These are phyloP conservation scores for Lasiosphaeria ovina DNA, from an alignment of 495 filamentous ascomycete species.

Conservation along the genomic window DNA sequence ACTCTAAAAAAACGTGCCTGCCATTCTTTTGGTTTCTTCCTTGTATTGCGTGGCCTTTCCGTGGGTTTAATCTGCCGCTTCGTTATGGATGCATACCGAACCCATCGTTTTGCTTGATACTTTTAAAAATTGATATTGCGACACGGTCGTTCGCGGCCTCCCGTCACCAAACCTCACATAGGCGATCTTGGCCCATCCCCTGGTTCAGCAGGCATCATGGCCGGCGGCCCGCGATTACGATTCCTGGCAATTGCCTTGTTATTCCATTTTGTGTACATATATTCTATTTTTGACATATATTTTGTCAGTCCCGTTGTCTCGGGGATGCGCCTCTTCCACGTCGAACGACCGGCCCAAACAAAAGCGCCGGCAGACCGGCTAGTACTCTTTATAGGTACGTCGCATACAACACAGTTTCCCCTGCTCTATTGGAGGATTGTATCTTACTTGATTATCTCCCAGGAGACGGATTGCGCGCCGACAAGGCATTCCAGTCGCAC, in stretches of 20 bases:
- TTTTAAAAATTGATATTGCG: background rate
- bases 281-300: conserved; percentile 98
- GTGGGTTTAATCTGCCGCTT: background rate
- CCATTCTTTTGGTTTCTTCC: conserved; percentile 4
- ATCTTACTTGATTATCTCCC: conserved; percentile 8
- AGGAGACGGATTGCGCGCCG: conserved; percentile 93
- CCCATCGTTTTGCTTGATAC: conserved; percentile 8
- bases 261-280: conserved; percentile 93
- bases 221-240: conserved; percentile 75
- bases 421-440: background rate
- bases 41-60: background rate
- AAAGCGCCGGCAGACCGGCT: conserved; percentile 84
- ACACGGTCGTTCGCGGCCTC: background rate
- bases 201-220: conserved; percentile 53
- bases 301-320: conserved; percentile 97
- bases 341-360: conserved; percentile 58
- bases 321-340: conserved; percentile 81
- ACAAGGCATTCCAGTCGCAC: conserved; percentile 95
- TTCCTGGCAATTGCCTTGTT: conserved; percentile 89
- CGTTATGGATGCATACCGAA: conserved; percentile 4
- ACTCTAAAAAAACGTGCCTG: too few relatives aligned
- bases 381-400: conserved; percentile 86
- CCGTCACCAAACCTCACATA: background rate
- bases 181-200: background rate
- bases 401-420: background rate